Evolutionary conservation across 345 rosid species (phyloP).

Genomic region (Eucalyptus polybractea): DNA sequence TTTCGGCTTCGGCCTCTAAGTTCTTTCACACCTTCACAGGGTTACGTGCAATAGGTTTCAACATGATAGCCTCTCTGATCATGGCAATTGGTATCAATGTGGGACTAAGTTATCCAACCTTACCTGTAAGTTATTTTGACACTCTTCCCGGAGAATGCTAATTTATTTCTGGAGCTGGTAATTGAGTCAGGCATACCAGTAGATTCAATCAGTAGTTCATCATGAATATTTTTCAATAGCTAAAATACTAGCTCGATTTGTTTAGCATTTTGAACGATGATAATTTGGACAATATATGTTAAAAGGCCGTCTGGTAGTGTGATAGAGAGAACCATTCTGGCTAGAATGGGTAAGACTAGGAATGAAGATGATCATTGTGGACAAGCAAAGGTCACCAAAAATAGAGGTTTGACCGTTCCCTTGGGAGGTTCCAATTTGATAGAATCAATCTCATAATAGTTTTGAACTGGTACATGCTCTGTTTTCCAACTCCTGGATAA

Average conservation of each 20-base stretch:
- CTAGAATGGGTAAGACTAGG: not conserved
- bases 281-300: not conserved
- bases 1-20: not conserved
- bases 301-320: not conserved
- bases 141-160: not conserved
- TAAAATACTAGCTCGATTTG: not conserved
- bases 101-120: constrained; percentile 48
- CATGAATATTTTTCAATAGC: not conserved
- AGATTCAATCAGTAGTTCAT: not conserved
- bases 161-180: not conserved
- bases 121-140: constrained; percentile 31
- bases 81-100: constrained; percentile 29
- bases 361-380: not conserved
- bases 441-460: not conserved
- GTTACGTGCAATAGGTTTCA: constrained; percentile 53
- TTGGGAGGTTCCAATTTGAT: not conserved
- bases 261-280: not conserved
- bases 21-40: constrained; percentile 12
- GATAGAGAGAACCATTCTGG: not conserved
- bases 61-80: constrained; percentile 32
- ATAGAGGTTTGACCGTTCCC: not conserved
- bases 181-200: not conserved
- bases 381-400: not conserved
- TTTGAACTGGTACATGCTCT: not conserved
- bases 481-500: not conserved